These are phyloP conservation scores for Metschnikowia orientalis DNA, from an alignment of 805 yeast species.

Conservation along the genomic window DNA sequence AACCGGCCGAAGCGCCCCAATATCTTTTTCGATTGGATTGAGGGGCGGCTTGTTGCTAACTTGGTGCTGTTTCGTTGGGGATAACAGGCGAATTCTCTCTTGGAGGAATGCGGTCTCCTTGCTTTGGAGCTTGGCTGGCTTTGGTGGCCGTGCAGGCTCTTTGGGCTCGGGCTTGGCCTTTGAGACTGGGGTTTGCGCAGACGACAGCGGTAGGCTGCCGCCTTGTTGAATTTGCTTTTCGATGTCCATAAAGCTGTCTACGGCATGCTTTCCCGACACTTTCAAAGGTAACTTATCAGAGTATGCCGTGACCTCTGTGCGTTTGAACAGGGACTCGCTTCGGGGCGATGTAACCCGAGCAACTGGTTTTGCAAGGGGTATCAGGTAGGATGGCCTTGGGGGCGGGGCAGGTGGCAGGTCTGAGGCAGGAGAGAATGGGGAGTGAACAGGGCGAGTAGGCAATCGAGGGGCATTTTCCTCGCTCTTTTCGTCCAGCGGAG, in stretches of 20 bases:
- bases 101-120: conserved; percentile 9
- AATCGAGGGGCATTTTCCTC: neutral
- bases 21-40: neutral
- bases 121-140: conserved; percentile 9
- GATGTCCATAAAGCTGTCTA: conserved; percentile 5
- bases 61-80: conserved; percentile 9
- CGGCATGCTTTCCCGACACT: neutral
- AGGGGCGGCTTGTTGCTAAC: neutral
- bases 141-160: conserved; percentile 9
- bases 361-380: conserved; percentile 1
- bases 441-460: conserved; percentile 2
- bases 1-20: neutral
- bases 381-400: conserved; percentile 5
- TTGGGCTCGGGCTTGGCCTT: neutral
- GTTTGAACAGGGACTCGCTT: neutral
- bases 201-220: neutral
- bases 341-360: neutral
- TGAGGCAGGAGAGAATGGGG: no score
- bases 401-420: conserved; percentile 11
- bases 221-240: conserved; percentile 2
- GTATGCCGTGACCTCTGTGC: neutral
- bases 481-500: conserved; percentile 1
- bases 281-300: no score
- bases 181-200: neutral
- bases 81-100: conserved; percentile 7